Base-by-base conservation (phyloP, 768 basidiomycete genomes). In the Trametes villosa region DNA sequence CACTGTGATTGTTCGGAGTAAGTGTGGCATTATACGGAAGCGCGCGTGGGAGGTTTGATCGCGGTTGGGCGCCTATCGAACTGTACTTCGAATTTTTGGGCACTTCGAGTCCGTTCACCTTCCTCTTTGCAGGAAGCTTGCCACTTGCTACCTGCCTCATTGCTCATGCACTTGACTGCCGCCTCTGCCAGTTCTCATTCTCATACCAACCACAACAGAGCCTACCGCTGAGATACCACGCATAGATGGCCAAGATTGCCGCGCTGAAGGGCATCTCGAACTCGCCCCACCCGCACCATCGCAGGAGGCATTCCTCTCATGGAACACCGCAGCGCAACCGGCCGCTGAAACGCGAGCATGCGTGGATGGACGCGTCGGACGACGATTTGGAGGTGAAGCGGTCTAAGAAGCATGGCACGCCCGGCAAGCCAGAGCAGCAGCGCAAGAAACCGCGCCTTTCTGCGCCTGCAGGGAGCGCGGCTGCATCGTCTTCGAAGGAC, bases 311-410 rank as follows among this genome's bases (percentile, higher is more conserved):
- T 47, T 57, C 56, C 20, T 41, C 56, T 22, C 56, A 57, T 49
- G 56, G 46, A 18, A 45, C 38, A 3, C 53, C 53, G 36, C 64
- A 57, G 1, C 33, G 54, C 31, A 64, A 59, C 44, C 63, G 47
- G 45, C 2, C 48, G 1, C 51, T 57, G 9, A 74, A 70, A 55
- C 65, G 67, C 34, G 63, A 61, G 26, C 63, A 65, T 34, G 63
- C 67, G 3, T 72, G 68, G 58, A 63, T 72, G 55, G 67, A 70
- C 27, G 65, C 63, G 20, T 71, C 70, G 5, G 74, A 74, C 45
- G 71, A 73, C 26, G 74, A 74, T 31, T 54, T 70, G 22, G 59
- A 65, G 26, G 61, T 63, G 12, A 63, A 62, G 34, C 33, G 46
- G 15, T 31, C 54, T 15, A 57, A 50, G 51, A 61, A 63, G 53